Conservation (phyloP, 2,329 filamentous ascomycete species). For the Colletotrichum zoysiae region DNA sequence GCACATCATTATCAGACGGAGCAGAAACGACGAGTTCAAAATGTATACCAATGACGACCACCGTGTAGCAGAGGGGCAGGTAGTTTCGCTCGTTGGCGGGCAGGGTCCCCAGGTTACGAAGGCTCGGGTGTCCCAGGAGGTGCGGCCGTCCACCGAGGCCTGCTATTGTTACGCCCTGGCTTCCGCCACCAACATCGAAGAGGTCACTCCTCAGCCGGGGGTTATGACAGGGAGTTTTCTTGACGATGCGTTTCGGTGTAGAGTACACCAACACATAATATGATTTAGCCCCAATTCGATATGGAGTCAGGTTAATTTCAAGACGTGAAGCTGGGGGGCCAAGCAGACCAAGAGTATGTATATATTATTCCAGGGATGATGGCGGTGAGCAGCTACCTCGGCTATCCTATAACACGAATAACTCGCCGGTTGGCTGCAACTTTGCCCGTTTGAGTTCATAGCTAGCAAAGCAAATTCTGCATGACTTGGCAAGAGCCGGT, state of each 20-base stretch:
- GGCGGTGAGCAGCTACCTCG: background rate
- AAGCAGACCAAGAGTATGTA: background rate
- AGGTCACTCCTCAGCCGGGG: conserved; percentile 24
- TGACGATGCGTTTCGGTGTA: conserved; percentile 17
- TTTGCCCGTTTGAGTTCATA: background rate
- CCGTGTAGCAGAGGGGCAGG: background rate
- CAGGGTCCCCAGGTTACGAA: background rate
- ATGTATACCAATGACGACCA: background rate
- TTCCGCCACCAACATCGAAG: conserved; percentile 29
- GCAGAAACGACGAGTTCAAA: conserved; percentile 14
- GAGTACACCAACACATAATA: conserved; percentile 6
- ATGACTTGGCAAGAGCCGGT: background rate
- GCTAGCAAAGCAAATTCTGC: background rate
- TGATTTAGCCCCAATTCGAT: background rate
- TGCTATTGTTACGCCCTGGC: background rate
- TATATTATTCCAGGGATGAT: background rate
- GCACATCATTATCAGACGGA: background rate
- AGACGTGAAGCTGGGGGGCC: background rate
- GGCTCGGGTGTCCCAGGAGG: background rate
- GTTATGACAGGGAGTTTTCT: background rate
- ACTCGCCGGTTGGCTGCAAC: no score
- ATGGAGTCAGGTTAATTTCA: background rate
- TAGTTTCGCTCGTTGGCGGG: background rate
- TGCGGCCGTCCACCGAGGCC: background rate
- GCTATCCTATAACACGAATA: background rate